phyloP scores from a whole-genome alignment of 1,139 yeast genomes.

The Sugiyamaella neomexicana region DNA sequence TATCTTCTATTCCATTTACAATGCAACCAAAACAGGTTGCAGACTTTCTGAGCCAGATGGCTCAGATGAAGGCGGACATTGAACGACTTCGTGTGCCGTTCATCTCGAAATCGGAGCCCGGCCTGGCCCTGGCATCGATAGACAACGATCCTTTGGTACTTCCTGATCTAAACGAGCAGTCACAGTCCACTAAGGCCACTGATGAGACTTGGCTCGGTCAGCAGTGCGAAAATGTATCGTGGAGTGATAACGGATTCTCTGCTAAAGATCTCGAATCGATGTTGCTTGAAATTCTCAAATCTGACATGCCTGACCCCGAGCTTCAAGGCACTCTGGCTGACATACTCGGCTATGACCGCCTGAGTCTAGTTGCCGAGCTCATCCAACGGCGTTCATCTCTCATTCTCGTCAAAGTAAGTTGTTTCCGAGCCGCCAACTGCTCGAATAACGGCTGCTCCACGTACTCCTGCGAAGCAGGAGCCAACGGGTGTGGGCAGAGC shows the following conservation, averaged over 20 bases:
- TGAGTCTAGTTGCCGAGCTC: conserved; percentile 71
- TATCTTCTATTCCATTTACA: neutral
- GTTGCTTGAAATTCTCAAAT: conserved; percentile 35
- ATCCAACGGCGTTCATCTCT: conserved; percentile 45
- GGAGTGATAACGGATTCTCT: conserved; percentile 20
- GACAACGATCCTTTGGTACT: conserved; percentile 27
- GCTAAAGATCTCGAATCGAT: conserved; percentile 30
- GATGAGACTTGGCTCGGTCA: conserved; percentile 18
- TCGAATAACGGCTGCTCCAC: neutral
- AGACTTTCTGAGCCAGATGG: conserved; percentile 24
- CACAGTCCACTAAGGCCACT: neutral
- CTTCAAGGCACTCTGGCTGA: conserved; percentile 71
- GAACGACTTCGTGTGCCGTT: conserved; percentile 10
- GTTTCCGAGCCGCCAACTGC: neutral
- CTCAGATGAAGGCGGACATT: conserved; percentile 21
- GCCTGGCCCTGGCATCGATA: conserved; percentile 15
- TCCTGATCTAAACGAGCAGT: conserved; percentile 11
- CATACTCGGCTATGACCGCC: conserved; percentile 78
- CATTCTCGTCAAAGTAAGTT: conserved; percentile 3
- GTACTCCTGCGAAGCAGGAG: neutral
- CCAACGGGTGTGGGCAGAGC: neutral
- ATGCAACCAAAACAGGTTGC: conserved; percentile 15
- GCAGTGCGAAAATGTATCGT: conserved; percentile 10
- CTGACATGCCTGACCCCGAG: conserved; percentile 55
- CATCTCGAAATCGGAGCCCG: neutral